Evolutionary conservation across 2,329 filamentous ascomycete genomes (phyloP).

Genomic region (Triangularia verruculosa): DNA sequence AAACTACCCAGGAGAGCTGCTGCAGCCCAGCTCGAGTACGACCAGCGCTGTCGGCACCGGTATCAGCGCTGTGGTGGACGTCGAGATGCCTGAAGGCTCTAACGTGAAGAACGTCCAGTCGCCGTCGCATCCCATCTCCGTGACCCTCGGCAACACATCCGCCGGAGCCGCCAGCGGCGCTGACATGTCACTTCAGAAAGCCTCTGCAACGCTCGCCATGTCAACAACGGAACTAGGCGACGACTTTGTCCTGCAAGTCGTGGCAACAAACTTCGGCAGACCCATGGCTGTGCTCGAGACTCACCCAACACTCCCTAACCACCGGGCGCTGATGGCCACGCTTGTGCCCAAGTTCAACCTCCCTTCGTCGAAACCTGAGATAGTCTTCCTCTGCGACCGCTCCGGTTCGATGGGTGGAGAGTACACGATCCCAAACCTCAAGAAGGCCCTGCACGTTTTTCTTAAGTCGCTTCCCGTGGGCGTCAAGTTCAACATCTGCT

Average conservation of each 20-base stretch:
- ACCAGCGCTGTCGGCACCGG: constrained; percentile 33
- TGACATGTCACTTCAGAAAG: constrained; percentile 54
- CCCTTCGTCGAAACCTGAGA: constrained; percentile 53
- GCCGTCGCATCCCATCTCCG: constrained; percentile 64
- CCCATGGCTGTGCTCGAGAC: constrained; percentile 65
- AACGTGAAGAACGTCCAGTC: constrained; percentile 62
- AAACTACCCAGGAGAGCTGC: constrained; percentile 38
- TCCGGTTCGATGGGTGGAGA: constrained; percentile 60
- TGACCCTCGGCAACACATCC: constrained; percentile 60
- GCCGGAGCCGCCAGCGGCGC: constrained; percentile 37
- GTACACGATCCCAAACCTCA: constrained; percentile 50
- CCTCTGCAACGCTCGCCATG: constrained; percentile 59
- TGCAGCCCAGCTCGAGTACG: constrained; percentile 20
- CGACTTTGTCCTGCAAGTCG: constrained; percentile 66
- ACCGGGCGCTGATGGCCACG: constrained; percentile 67
- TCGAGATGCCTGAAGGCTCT: constrained; percentile 54
- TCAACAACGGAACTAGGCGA: constrained; percentile 52
- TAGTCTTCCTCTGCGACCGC: constrained; percentile 73
- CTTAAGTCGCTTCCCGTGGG: constrained; percentile 63
- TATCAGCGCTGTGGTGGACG: constrained; percentile 57
- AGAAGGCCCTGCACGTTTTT: constrained; percentile 58
- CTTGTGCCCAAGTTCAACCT: constrained; percentile 68
- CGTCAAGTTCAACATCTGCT: constrained; percentile 67
- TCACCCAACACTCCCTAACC: constrained; percentile 58
- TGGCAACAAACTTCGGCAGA: constrained; percentile 56